Conservation (phyloP, 1,139 yeast species). For the Yarrowia galli region DNA sequence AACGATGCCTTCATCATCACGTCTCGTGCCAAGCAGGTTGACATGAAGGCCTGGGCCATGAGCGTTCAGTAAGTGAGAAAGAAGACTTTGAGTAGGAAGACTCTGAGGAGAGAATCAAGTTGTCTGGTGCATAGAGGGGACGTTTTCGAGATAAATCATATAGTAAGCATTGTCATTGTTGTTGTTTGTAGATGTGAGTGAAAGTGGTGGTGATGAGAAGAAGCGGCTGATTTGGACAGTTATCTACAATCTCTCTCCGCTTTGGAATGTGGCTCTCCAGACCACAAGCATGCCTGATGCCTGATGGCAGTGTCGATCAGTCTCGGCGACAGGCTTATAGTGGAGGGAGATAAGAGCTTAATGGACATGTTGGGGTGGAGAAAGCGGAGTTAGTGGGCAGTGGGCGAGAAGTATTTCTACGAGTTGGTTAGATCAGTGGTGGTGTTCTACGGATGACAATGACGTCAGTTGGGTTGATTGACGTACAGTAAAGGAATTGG, state of each 20-base stretch:
- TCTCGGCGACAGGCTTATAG: constrained; percentile 8
- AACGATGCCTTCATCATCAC: constrained; percentile 57
- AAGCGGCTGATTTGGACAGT: too few species aligned
- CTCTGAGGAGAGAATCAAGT: constrained; percentile 8
- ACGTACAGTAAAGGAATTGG: too few species aligned
- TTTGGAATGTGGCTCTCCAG: background rate
- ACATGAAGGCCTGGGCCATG: constrained; percentile 62
- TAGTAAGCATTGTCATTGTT: constrained; percentile 29
- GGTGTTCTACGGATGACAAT: too few species aligned
- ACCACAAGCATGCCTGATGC: constrained; percentile 2
- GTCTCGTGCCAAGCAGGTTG: constrained; percentile 52
- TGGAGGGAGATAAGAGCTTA: constrained; percentile 20
- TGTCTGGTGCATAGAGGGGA: constrained; percentile 20
- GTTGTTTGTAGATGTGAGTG: background rate
- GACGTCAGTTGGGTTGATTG: too few species aligned
- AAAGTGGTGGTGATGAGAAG: background rate
- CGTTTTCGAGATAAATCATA: constrained; percentile 3
- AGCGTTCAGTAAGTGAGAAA: constrained; percentile 8
- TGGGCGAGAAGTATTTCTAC: background rate
- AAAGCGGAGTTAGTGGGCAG: constrained; percentile 9
- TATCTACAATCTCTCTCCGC: too few species aligned
- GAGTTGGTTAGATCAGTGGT: too few species aligned
- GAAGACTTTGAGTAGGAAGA: background rate
- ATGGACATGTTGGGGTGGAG: background rate
- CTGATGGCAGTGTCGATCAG: constrained; percentile 24